Conservation (phyloP, 164 flowering plant genomes). For the Cinnamomum micranthum region DNA sequence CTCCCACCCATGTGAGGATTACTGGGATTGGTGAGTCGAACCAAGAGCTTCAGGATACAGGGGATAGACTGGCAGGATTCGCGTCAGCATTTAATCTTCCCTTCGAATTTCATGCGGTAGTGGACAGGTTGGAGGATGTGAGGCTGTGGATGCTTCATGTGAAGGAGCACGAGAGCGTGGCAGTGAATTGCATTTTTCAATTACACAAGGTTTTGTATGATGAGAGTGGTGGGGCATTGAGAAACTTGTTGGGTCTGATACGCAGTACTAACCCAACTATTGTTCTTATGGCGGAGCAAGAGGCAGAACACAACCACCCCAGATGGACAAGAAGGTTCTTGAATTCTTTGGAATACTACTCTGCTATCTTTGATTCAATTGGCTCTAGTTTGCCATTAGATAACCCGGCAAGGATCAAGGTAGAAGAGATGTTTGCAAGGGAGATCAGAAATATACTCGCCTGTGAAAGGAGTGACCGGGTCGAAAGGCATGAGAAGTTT, state of each 20-base stretch:
- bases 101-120: conserved; percentile 87
- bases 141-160: conserved; percentile 99
- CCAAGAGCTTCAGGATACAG: conserved; percentile 82
- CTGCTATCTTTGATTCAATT: conserved; percentile 75
- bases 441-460: conserved; percentile 80
- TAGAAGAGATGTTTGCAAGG: conserved; percentile 79
- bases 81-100: conserved; percentile 70
- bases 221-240: conserved; percentile 48
- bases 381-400: conserved; percentile 48
- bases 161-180: conserved; percentile 76
- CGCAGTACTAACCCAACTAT: conserved; percentile 66
- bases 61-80: conserved; percentile 70
- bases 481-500: conserved; percentile 73
- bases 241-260: conserved; percentile 71
- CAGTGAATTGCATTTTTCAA: conserved; percentile 75
- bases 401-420: conserved; percentile 57
- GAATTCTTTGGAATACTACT: conserved; percentile 70
- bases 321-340: conserved; percentile 54
- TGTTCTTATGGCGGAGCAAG: conserved; percentile 81
- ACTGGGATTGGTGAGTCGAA: conserved; percentile 93
- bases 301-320: conserved; percentile 57
- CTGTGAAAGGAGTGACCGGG: conserved; percentile 78
- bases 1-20: conserved; percentile 85
- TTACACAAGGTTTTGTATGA: conserved; percentile 83
- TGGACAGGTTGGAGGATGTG: conserved; percentile 89